phyloP scores from a whole-genome alignment of 2,329 filamentous ascomycete species.

The Diaporthe capsici region DNA sequence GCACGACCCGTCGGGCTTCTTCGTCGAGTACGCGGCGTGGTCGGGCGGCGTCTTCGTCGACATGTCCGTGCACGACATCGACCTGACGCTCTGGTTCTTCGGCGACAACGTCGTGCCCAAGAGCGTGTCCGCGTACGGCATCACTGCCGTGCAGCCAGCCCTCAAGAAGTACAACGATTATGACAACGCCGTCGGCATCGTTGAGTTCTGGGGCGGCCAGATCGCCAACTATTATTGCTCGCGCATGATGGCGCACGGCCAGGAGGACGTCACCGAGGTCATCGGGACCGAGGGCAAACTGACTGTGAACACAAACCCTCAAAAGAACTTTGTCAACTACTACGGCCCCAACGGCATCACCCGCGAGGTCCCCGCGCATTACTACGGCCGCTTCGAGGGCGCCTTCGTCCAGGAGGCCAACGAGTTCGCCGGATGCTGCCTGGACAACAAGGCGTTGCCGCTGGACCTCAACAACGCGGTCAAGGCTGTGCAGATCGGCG shows the following conservation, averaged over 20 bases:
- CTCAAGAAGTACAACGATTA: slow-evolving; percentile 70
- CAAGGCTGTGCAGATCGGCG: slow-evolving; percentile 37
- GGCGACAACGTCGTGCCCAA: slow-evolving; percentile 65
- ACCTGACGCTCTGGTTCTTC: slow-evolving; percentile 75
- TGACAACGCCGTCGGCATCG: slow-evolving; percentile 74
- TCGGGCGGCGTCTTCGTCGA: slow-evolving; percentile 80
- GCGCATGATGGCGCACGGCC: slow-evolving; percentile 77
- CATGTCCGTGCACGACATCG: slow-evolving; percentile 79
- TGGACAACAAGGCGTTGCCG: slow-evolving; percentile 34
- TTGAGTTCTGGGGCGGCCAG: slow-evolving; percentile 75
- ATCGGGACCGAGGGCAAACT: slow-evolving; percentile 77
- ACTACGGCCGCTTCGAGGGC: slow-evolving; percentile 35
- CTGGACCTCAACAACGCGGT: slow-evolving; percentile 31
- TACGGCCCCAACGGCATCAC: slow-evolving; percentile 24
- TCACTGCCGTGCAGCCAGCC: slow-evolving; percentile 71
- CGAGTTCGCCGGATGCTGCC: slow-evolving; percentile 37
- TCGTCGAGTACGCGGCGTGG: slow-evolving; percentile 76
- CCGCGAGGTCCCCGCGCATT: slow-evolving; percentile 30
- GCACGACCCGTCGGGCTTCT: slow-evolving; percentile 75
- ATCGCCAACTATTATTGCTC: slow-evolving; percentile 75
- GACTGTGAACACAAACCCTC: slow-evolving; percentile 71
- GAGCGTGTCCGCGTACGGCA: slow-evolving; percentile 68
- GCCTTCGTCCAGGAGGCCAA: slow-evolving; percentile 38
- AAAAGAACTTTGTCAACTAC: slow-evolving; percentile 38
- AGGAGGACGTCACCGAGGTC: slow-evolving; percentile 77